Evolutionary conservation across 768 basidiomycete genomes (phyloP), one percentile per base, ranked within the genome.

Genomic region (Russula earlei): DNA sequence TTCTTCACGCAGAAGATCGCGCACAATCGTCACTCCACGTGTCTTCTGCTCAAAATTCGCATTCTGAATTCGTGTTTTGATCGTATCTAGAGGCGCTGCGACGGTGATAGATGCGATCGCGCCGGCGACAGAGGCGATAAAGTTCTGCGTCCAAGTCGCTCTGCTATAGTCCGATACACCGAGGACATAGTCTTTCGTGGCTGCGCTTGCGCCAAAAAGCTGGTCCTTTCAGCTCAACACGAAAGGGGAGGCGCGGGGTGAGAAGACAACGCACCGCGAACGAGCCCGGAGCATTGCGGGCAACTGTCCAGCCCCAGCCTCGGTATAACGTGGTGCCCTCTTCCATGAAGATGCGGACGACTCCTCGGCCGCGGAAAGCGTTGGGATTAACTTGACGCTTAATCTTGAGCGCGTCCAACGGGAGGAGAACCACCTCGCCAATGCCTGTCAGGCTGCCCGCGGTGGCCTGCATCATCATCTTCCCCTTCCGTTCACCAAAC

Each of bases 261-360:
- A 47, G 44, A 27, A 12, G 29, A 40, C 34, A 4, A 75, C 88
- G 59, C 66, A 95, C 93, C 52, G 95, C 91, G 65, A 99, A 99
- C 50, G 80, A 83, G 11, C 95, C 95, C 0, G 95, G 95, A 0
- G 95, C 95, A 64, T 99, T 99, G 51, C 95, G 82, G 2, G 93
- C 95, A 80, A 96, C 86, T 22, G 95, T 98, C 95, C 95, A 98
- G 43, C 94, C 94, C 91, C 94, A 96, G 27, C 95, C 95, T 60
- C 93, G 85, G 72, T 99, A 99, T 34, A 99, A 79, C 1, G 87
- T 80, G 9, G 87, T 81, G 54, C 93, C 91, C 68, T 98, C 95
- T 63, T 99, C 94, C 67, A 82, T 70, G 70, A 99, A 81, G 64
- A 99, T 91, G 52, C 87, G 85, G 53, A 96, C 60, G 63, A 93